Conservation (phyloP, 768 basidiomycete genomes). For the Sporobolomyces pararoseus region DNA sequence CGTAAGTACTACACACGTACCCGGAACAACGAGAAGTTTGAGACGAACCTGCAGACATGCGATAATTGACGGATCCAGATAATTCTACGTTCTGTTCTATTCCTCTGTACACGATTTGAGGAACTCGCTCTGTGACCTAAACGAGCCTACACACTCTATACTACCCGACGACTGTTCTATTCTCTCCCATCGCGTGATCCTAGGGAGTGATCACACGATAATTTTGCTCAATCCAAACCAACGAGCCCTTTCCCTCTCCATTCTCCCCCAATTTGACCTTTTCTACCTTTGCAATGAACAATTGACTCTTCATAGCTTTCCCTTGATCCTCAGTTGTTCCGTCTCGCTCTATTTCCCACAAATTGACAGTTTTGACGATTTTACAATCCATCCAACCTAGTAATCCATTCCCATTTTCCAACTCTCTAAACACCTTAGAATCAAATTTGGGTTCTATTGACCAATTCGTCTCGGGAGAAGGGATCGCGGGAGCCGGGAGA, state of each 20-base stretch:
- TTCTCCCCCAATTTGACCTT: conserved; percentile 56
- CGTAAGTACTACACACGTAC: too few relatives aligned
- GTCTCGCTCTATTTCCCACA: conserved; percentile 53
- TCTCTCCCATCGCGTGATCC: too few relatives aligned
- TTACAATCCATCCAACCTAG: conserved; percentile 72
- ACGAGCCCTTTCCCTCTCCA: conserved; percentile 1
- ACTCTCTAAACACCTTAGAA: conserved; percentile 49
- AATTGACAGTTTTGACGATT: conserved; percentile 62
- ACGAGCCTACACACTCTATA: too few relatives aligned
- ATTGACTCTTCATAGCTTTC: conserved; percentile 50
- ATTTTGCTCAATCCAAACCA: conserved; percentile 1
- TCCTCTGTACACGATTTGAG: too few relatives aligned
- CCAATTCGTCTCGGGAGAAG: conserved; percentile 48
- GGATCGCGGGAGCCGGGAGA: conserved; percentile 44
- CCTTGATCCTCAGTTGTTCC: neutral
- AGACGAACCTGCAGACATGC: too few relatives aligned
- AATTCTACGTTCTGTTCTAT: too few relatives aligned
- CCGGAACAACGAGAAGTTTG: too few relatives aligned
- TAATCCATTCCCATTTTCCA: conserved; percentile 46
- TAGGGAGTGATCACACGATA: neutral
- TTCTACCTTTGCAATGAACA: conserved; percentile 76
- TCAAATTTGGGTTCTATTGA: conserved; percentile 54
- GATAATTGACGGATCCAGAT: too few relatives aligned
- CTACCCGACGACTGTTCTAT: too few relatives aligned
- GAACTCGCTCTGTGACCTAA: too few relatives aligned